These are phyloP conservation scores for Podospora bellae-mahoneyi DNA, from an alignment of 495 filamentous ascomycete genomes.

Conservation along the genomic window DNA sequence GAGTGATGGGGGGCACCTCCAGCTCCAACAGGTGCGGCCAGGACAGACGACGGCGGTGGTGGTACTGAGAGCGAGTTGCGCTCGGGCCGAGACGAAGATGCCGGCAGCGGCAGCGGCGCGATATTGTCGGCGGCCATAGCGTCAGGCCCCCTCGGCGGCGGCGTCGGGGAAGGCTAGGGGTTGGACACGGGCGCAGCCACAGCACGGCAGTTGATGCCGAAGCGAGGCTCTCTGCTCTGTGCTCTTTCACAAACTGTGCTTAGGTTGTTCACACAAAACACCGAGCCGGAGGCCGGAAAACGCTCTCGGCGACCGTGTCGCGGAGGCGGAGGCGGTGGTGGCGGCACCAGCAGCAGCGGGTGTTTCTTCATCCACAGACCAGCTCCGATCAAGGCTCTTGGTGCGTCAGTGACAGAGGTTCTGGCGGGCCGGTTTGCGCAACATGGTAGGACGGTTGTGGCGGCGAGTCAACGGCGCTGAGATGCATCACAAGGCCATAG, in stretches of 20 bases:
- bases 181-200: background rate
- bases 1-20: constrained; percentile 9
- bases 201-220: background rate
- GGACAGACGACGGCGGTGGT: constrained; percentile 20
- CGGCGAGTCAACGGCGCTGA: constrained; percentile 22
- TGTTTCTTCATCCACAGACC: constrained; percentile 27
- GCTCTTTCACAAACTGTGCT: background rate
- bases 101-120: constrained; percentile 25
- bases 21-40: constrained; percentile 20
- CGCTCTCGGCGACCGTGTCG: background rate
- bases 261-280: background rate
- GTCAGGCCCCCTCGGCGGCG: background rate
- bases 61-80: constrained; percentile 31
- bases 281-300: background rate
- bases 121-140: constrained; percentile 33
- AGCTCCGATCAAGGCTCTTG: constrained; percentile 22
- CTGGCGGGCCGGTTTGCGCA: constrained; percentile 27
- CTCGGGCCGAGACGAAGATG: constrained; percentile 25
- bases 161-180: background rate
- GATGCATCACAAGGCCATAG: constrained; percentile 39
- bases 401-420: constrained; percentile 32
- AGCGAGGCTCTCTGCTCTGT: background rate
- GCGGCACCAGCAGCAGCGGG: constrained; percentile 14
- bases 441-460: constrained; percentile 28
- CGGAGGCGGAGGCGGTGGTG: constrained; percentile 8